phyloP scores from a whole-genome alignment of 169 alveolate genomes.

The Plasmodium coatneyi region DNA sequence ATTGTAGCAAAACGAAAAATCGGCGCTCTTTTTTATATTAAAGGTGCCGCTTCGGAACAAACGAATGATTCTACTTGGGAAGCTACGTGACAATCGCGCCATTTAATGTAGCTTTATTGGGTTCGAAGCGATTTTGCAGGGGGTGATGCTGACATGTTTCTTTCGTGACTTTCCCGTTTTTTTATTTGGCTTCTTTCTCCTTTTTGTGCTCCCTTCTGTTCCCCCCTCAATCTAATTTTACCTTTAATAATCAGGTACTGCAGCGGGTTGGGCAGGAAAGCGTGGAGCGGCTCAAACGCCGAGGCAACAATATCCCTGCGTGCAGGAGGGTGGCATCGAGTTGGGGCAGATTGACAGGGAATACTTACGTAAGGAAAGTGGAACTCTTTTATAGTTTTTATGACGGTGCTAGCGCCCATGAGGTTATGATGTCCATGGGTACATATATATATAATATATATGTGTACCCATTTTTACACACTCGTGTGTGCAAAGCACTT shows the following conservation, averaged over 20 bases:
- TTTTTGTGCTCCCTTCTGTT: background rate
- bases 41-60: background rate
- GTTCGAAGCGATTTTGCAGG: background rate
- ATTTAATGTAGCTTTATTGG: constrained; percentile 6
- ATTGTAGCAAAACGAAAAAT: background rate
- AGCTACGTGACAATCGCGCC: background rate
- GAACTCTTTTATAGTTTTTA: background rate
- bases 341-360: background rate
- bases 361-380: background rate
- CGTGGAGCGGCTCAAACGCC: constrained; percentile 85
- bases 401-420: background rate
- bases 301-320: constrained; percentile 82
- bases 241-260: constrained; percentile 74
- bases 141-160: background rate
- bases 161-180: background rate
- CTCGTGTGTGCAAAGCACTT: background rate
- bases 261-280: constrained; percentile 71
- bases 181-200: background rate
- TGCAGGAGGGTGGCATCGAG: background rate
- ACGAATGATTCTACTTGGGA: background rate
- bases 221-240: constrained; percentile 20
- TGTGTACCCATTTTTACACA: background rate
- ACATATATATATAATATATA: background rate
- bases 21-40: background rate
- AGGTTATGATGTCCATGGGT: background rate